Evolutionary conservation across 768 basidiomycete genomes (phyloP), one percentile per base, ranked within the genome.

Genomic region (Leccinum longicurvipes): DNA sequence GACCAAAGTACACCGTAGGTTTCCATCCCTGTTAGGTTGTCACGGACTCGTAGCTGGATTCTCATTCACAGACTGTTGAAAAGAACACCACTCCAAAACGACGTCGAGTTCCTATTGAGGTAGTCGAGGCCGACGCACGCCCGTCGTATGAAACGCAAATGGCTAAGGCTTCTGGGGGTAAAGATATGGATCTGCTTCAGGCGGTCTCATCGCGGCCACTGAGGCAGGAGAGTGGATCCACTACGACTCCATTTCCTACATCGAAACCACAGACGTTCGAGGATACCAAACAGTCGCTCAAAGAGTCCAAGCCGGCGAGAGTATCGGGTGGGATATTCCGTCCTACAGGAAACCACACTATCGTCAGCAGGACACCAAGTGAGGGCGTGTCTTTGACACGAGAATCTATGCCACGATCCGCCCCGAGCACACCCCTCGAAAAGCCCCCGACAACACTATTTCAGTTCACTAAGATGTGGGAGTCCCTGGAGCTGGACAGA

Each of bases 241-340:
- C 46, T 14, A 17, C 54, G 1, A 48, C 52, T n/a, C 55, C 36
- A 28, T 51, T 21, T 11, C 56, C 64, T 31, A 41, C 51, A 19
- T 59, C 47, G 28, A 65, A 59, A 51, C 51, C 59, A n/a, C 61
- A 63, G 59, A 77, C 81, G 2, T 88, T 87, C 69, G 71, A 76
- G 57, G 81, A 85, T 25, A 85, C 80, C 6, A 87, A 85, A 63
- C 74, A 79, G 51, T 76, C 75, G 0, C 81, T 87, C 25, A 79
- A 83, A 14, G 74, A 52, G 44, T 71, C 70, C 12, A 79, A 74
- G 53, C 56, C 71, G 61, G 75, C 73, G 53, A 76, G 76, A 39
- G 79, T 83, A 3, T 83, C 86, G 1, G 89, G 88, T 8, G 89
- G 89, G 0, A 86, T 92, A 50, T 89, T 92, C 72, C 80, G 83